Evolutionary conservation across 1,139 yeast species (phyloP).

Genomic region (Saccharomyces hybrid): DNA sequence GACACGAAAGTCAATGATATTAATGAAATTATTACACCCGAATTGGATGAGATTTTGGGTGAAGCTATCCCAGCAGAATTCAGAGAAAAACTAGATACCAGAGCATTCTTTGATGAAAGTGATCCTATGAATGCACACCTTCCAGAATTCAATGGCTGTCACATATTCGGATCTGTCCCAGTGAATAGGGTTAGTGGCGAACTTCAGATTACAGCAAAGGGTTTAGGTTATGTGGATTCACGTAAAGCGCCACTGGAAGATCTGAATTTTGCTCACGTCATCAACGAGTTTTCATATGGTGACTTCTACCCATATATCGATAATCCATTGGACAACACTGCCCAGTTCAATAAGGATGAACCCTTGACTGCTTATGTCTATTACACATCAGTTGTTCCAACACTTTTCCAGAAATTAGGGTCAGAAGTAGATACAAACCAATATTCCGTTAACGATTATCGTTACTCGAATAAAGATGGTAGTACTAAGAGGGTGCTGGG

Average conservation of each 20-base stretch:
- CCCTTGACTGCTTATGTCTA: constrained; percentile 49
- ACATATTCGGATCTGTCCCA: constrained; percentile 78
- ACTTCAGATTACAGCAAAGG: constrained; percentile 74
- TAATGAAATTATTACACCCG: constrained; percentile 50
- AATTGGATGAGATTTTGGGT: constrained; percentile 55
- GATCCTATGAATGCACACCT: constrained; percentile 13
- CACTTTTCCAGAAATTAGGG: constrained; percentile 65
- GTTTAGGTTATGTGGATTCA: constrained; percentile 45
- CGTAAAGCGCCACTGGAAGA: constrained; percentile 43
- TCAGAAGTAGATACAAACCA: constrained; percentile 72
- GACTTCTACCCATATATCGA: constrained; percentile 77
- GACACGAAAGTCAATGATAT: constrained; percentile 41
- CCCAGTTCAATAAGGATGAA: constrained; percentile 43
- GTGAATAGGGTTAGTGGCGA: constrained; percentile 83
- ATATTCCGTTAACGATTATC: constrained; percentile 65
- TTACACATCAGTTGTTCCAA: constrained; percentile 76
- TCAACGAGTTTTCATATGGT: constrained; percentile 86
- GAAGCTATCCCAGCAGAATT: constrained; percentile 62
- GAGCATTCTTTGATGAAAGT: constrained; percentile 22
- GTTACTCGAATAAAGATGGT: constrained; percentile 25
- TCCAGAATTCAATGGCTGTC: constrained; percentile 50
- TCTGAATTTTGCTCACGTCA: constrained; percentile 74
- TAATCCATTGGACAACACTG: constrained; percentile 78
- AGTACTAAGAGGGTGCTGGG: constrained; percentile 49
- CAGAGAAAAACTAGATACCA: constrained; percentile 31